Base-by-base conservation (phyloP, 306 rosid species). In the Sindora glabra region DNA sequence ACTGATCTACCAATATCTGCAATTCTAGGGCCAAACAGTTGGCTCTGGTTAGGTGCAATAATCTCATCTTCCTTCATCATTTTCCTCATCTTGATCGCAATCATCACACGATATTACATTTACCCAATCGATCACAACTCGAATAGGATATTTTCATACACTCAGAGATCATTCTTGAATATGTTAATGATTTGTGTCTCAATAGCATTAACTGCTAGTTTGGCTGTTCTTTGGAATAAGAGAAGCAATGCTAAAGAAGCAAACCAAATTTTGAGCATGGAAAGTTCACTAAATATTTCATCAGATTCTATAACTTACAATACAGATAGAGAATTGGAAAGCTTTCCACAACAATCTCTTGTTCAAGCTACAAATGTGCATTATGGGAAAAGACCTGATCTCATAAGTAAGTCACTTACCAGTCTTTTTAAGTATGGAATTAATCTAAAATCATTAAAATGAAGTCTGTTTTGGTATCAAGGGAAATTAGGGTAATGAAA, bases 361-460 rank as follows among this genome's bases (percentile, higher is more conserved):
- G 36, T 56, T 27, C 53, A 73, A 30, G 66, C 74, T 37, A 81
- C 87, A n/a, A 61, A 59, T 1, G 73, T 84, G 10, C 75, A 81
- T 65, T 68, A 54, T 57, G 79, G 82, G 8, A 65, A 42, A 66
- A 80, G 78, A 24, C 90, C 90, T 19, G 48, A 84, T 70, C 74
- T 84, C 13, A 78, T 63, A 26, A 67, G 90, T 84, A 70, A 60
- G 85, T 34, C 22, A 41, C 1, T 57, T 24, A 5, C 3, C n/a
- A n/a, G n/a, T n/a, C n/a, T n/a, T n/a, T n/a, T n/a, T n/a, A n/a
- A n/a, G n/a, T n/a, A n/a, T n/a, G n/a, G n/a, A n/a, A n/a, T n/a
- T n/a, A n/a, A n/a, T n/a, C n/a, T n/a, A n/a, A n/a, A n/a, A n/a
- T n/a, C n/a, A n/a, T n/a, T n/a, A n/a, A n/a, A n/a, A n/a, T n/a